Base-by-base conservation (phyloP, 306 rosid species). In the Rosa chinensis region DNA sequence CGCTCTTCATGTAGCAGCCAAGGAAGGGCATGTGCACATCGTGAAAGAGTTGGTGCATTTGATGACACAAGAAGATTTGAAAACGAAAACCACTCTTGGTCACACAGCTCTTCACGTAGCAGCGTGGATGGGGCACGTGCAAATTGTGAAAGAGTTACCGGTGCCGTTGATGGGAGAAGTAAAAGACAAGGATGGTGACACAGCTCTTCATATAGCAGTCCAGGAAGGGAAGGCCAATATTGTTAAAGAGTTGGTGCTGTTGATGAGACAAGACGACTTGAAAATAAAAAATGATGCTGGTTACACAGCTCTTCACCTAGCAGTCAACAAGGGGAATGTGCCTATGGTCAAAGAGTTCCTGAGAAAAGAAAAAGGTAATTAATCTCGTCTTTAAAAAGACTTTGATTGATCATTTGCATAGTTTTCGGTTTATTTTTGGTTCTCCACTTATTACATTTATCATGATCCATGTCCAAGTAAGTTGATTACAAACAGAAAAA, bases 181-280 rank as follows among this genome's bases (percentile, higher is more conserved):
- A 66, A 20, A 18, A 66, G 25, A 66, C 47, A 1, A 3, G 3
- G 47, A 17, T 6, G 71, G 71, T 37, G 25, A 37, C 47, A 37
- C 71, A 66, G 71, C 71, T 66, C 71, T 66, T 66, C 71, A 66
- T 18, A 6, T 17, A 8, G 71, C 47, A 37, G 25, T 39, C 25
- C 18, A 32, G 43, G 2, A 0, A 0, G 47, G 21, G 13, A 16
- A 66, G 10, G 6, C 17, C 12, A 23, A 16, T 14, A 4, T 66
- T 35, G 25, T 66, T 0, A 37, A 66, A 37, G 71, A 37, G 11
- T 17, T 66, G 71, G 25, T 37, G 47, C 0, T 3, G 48, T 8
- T 3, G 25, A 66, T 66, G 71, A 39, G 45, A 0, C 10, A 2
- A 39, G 48, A 39, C 6, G 69, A 64, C 44, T 5, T 64, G 21